phyloP scores from a whole-genome alignment of 441 rosid genomes.

The Pelargonium australe region DNA sequence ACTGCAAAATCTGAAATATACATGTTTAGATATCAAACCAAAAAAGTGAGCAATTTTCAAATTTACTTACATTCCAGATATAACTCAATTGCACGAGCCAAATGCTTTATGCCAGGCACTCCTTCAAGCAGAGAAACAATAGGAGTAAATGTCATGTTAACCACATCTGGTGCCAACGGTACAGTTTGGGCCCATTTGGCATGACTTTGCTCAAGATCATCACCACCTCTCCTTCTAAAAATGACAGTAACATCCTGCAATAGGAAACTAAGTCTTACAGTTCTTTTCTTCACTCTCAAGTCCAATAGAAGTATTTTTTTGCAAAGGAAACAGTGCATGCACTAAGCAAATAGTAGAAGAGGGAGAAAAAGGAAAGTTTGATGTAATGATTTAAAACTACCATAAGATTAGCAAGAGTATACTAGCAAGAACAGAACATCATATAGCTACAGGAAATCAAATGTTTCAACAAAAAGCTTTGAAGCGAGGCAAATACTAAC shows the following conservation, averaged over 20 bases:
- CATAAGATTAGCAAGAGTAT: neutral
- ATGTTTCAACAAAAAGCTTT: neutral
- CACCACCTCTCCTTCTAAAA: slow-evolving; percentile 78
- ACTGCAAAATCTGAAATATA: too few species aligned
- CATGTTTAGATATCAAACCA: too few species aligned
- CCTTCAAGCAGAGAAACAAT: slow-evolving; percentile 63
- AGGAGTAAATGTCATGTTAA: slow-evolving; percentile 64
- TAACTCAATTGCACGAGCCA: slow-evolving; percentile 60
- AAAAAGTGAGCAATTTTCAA: neutral
- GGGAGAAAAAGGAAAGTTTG: too few species aligned
- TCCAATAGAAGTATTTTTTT: neutral
- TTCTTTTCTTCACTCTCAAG: slow-evolving; percentile 18
- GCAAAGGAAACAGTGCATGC: slow-evolving; percentile 8
- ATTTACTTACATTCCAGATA: slow-evolving; percentile 60
- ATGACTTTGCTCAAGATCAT: slow-evolving; percentile 72
- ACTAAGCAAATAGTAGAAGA: neutral
- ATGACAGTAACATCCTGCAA: slow-evolving; percentile 80
- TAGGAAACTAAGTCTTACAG: slow-evolving; percentile 32
- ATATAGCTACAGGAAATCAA: neutral
- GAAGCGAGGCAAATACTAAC: slow-evolving; percentile 33
- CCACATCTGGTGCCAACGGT: slow-evolving; percentile 52
- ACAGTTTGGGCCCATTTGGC: slow-evolving; percentile 60
- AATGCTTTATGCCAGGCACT: slow-evolving; percentile 58
- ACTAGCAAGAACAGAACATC: neutral
- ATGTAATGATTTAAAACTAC: neutral